Evolutionary conservation across 768 basidiomycete genomes (phyloP).

Genomic region (Russula foetens): DNA sequence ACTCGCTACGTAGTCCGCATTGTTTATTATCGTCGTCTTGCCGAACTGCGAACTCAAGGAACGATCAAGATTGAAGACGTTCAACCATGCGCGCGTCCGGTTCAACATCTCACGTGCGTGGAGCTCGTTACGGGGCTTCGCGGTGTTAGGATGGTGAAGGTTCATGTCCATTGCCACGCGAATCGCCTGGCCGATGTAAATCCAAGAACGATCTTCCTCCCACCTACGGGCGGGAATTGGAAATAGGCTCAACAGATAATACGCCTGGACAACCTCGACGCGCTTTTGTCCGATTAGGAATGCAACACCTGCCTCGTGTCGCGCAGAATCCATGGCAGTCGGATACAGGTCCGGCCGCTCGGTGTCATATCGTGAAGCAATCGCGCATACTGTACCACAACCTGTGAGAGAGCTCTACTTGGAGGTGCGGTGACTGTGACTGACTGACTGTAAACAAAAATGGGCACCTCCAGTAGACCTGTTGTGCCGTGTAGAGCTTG

Average conservation of each 20-base stretch:
- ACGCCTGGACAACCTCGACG: constrained; percentile 81
- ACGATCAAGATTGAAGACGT: constrained; percentile 86
- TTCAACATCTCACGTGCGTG: constrained; percentile 86
- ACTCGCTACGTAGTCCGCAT: constrained; percentile 67
- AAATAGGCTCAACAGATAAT: constrained; percentile 69
- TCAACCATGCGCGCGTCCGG: constrained; percentile 85
- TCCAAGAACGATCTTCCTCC: constrained; percentile 88
- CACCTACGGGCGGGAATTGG: constrained; percentile 67
- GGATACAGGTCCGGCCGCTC: constrained; percentile 66
- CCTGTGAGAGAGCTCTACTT: neutral
- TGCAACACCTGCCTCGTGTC: constrained; percentile 66
- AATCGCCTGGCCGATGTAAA: constrained; percentile 84
- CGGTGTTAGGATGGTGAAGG: constrained; percentile 67
- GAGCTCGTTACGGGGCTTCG: constrained; percentile 70
- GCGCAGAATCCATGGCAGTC: constrained; percentile 64
- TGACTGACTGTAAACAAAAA: constrained; percentile 89
- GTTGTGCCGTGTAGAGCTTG: constrained; percentile 75
- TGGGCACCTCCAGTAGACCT: constrained; percentile 74
- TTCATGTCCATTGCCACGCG: constrained; percentile 86
- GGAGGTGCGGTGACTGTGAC: constrained; percentile 26
- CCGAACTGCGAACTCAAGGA: constrained; percentile 90
- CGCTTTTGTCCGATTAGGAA: constrained; percentile 69
- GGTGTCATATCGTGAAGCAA: constrained; percentile 70
- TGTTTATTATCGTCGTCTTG: constrained; percentile 71
- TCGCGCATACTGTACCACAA: constrained; percentile 59